Conservation (phyloP, 352 stramenopile genomes). For the Globisporangium canariense region DNA sequence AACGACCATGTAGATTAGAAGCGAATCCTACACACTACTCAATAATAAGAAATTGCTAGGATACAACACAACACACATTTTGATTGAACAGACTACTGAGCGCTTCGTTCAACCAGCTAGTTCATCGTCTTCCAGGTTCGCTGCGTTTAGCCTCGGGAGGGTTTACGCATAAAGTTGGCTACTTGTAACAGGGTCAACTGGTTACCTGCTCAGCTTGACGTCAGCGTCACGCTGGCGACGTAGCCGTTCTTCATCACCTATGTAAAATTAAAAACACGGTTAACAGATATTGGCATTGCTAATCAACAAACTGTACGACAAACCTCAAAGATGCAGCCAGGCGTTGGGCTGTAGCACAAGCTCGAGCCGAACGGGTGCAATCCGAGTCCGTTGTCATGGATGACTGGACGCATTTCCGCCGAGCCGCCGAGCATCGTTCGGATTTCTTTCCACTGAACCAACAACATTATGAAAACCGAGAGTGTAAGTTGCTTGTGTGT, state of each 20-base stretch:
- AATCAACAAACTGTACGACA: neutral
- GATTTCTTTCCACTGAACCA: constrained; percentile 61
- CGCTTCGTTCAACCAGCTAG: too few species aligned
- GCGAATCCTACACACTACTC: neutral
- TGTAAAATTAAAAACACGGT: too few species aligned
- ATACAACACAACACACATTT: too few species aligned
- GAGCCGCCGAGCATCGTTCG: constrained; percentile 44
- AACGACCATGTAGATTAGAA: constrained; percentile 19
- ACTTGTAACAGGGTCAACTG: neutral
- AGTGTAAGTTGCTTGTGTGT: neutral
- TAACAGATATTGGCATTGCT: neutral
- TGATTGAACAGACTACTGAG: too few species aligned
- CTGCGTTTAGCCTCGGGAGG: neutral
- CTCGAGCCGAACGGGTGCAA: constrained; percentile 79
- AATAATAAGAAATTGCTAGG: constrained; percentile 2
- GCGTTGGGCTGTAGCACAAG: constrained; percentile 67
- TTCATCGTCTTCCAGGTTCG: too few species aligned
- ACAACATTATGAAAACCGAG: constrained; percentile 1
- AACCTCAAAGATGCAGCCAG: constrained; percentile 74
- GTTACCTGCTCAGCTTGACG: constrained; percentile 11
- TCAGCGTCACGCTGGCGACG: constrained; percentile 72
- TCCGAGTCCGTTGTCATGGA: constrained; percentile 74
- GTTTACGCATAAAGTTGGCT: neutral
- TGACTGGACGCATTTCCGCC: constrained; percentile 57
- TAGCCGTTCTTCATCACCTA: constrained; percentile 73